Evolutionary conservation across 164 flowering plant species (phyloP).

Genomic region (Annona squamosa): DNA sequence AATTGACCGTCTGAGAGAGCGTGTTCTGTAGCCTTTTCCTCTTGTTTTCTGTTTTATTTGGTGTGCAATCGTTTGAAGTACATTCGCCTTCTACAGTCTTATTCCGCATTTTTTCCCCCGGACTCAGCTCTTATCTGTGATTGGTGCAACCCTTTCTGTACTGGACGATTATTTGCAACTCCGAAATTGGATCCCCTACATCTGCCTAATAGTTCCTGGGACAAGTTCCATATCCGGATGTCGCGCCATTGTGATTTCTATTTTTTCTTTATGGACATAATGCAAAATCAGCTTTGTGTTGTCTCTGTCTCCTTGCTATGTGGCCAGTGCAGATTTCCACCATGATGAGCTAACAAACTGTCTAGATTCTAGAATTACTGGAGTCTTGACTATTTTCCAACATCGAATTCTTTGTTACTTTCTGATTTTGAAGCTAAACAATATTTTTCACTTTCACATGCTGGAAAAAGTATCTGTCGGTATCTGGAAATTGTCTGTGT

Average conservation of each 20-base stretch:
- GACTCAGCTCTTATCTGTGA: no score
- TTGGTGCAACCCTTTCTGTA: neutral
- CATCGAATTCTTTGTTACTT: no score
- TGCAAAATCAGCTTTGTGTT: neutral
- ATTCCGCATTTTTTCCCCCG: neutral
- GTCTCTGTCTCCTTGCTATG: neutral
- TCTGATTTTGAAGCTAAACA: no score
- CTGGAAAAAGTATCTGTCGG: no score
- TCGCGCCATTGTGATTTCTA: neutral
- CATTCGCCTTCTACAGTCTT: no score
- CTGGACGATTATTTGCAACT: neutral
- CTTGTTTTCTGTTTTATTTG: neutral
- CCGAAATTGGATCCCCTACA: neutral
- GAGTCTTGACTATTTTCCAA: no score
- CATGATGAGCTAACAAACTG: neutral
- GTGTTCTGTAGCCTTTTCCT: neutral
- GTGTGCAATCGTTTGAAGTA: no score
- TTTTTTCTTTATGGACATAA: neutral
- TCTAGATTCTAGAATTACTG: no score
- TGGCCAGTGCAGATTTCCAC: neutral
- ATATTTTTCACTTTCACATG: no score
- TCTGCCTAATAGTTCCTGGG: neutral
- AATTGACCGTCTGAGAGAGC: neutral
- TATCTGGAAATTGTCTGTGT: no score
- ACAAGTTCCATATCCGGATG: neutral